A percentile compares a stretch with the other conserved stretches of the same genome.
phyloP scores from a whole-genome alignment of 2,329 filamentous ascomycete species.

The Cladosporium halotolerans region DNA sequence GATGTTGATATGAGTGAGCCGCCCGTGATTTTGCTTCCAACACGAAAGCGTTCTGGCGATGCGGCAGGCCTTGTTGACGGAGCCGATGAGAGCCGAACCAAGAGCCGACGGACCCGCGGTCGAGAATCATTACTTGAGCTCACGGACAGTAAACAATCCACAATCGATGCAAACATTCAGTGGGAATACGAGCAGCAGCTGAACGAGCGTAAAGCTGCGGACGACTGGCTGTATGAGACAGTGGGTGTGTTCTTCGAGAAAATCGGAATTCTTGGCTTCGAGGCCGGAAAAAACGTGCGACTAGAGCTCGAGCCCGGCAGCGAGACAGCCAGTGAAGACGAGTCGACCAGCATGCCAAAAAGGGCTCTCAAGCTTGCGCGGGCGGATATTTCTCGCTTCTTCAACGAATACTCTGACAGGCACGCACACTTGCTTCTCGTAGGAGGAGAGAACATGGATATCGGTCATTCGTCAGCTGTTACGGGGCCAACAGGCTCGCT shows the following conservation, averaged over 20 bases:
- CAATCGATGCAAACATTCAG: constrained; percentile 42
- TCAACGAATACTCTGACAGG: constrained; percentile 26
- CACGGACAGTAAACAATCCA: constrained; percentile 36
- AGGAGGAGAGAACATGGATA: constrained; percentile 22
- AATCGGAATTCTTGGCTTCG: constrained; percentile 40
- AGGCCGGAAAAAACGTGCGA: constrained; percentile 22
- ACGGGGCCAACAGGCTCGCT: constrained; percentile 15
- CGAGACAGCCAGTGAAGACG: neutral
- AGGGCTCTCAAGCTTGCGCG: constrained; percentile 16
- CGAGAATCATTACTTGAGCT: constrained; percentile 48
- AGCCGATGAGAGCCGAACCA: constrained; percentile 49
- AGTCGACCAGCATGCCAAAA: neutral
- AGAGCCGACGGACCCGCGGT: constrained; percentile 56
- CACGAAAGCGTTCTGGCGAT: constrained; percentile 56
- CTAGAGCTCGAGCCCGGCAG: constrained; percentile 20
- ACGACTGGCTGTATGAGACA: constrained; percentile 52
- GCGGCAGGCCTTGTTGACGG: constrained; percentile 54
- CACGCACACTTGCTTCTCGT: constrained; percentile 22
- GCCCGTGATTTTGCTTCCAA: constrained; percentile 31
- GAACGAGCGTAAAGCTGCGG: constrained; percentile 47
- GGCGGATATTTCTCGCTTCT: constrained; percentile 21
- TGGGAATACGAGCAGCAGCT: constrained; percentile 52
- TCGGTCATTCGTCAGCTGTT: constrained; percentile 10
- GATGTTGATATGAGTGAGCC: constrained; percentile 22
- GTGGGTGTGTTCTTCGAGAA: constrained; percentile 47